These are phyloP conservation scores for Nosema granulosis DNA, from an alignment of 371 early-diverging fungal species.

Conservation along the genomic window DNA sequence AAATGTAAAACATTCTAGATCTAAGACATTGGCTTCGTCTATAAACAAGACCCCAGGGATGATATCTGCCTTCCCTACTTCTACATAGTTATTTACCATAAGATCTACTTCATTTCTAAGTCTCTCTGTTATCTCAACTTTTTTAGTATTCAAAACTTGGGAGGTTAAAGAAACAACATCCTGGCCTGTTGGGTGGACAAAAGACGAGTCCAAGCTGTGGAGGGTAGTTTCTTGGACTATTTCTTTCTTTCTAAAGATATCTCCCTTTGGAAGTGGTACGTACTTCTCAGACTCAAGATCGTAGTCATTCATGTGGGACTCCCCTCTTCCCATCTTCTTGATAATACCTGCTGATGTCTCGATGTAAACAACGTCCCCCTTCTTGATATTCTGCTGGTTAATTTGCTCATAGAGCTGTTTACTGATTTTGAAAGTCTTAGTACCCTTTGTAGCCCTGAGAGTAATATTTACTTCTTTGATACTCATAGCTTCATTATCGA, in stretches of 20 bases:
- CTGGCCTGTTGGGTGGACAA: conserved; percentile 43
- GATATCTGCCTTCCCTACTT: conserved; percentile 49
- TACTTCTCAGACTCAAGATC: conserved; percentile 65
- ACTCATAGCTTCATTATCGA: conserved; percentile 39
- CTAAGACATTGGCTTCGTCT: conserved; percentile 58
- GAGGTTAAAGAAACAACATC: conserved; percentile 45
- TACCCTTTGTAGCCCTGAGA: conserved; percentile 56
- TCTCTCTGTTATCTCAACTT: conserved; percentile 49
- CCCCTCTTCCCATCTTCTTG: conserved; percentile 64
- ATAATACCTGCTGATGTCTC: conserved; percentile 58
- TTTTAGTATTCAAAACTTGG: conserved; percentile 28
- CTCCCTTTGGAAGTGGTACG: conserved; percentile 60
- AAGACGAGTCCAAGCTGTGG: conserved; percentile 60
- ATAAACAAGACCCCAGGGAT: conserved; percentile 59
- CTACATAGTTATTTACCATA: conserved; percentile 40
- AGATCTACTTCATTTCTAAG: conserved; percentile 53
- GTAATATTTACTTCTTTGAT: conserved; percentile 42
- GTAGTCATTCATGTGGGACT: conserved; percentile 58
- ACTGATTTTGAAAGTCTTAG: conserved; percentile 51
- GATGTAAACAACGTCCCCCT: conserved; percentile 64
- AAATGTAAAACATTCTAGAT: conserved; percentile 51
- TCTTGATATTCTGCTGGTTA: conserved; percentile 41
- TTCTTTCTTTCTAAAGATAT: conserved; percentile 57
- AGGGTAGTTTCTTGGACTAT: conserved; percentile 53
- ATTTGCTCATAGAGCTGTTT: conserved; percentile 47